These are phyloP conservation scores for Phytophthora palmivora DNA, from an alignment of 352 stramenopile genomes.

Conservation along the genomic window DNA sequence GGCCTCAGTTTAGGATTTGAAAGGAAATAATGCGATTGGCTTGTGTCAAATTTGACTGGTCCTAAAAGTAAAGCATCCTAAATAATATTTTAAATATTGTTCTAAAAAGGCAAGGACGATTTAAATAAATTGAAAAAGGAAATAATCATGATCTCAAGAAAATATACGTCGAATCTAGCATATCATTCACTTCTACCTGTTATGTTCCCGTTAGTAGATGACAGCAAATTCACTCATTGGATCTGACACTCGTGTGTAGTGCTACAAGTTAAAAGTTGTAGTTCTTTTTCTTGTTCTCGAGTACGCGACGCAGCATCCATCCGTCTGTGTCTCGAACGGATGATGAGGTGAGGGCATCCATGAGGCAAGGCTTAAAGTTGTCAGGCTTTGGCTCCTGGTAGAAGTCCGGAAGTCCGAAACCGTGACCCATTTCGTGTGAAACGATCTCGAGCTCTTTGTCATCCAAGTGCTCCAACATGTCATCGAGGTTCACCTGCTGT, in stretches of 20 bases:
- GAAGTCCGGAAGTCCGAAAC: constrained; percentile 27
- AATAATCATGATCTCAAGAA: too few species aligned
- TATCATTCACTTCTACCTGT: too few species aligned
- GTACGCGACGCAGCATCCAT: constrained; percentile 40
- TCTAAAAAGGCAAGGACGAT: neutral
- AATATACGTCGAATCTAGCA: too few species aligned
- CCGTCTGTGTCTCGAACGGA: constrained; percentile 24
- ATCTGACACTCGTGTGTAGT: too few species aligned
- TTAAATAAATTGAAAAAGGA: neutral
- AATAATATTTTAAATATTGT: too few species aligned
- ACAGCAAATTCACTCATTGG: too few species aligned
- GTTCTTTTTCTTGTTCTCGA: constrained; percentile 27
- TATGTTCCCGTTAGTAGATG: too few species aligned
- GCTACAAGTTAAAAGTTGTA: constrained; percentile 25
- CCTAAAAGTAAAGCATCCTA: too few species aligned
- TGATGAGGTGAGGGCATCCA: constrained; percentile 21
- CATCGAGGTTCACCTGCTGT: constrained; percentile 33
- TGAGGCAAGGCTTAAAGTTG: constrained; percentile 22
- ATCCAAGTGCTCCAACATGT: constrained; percentile 34
- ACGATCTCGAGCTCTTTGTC: constrained; percentile 30
- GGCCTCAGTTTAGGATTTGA: too few species aligned
- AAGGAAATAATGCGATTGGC: too few species aligned
- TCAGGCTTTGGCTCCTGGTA: constrained; percentile 22
- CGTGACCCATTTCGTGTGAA: constrained; percentile 44
- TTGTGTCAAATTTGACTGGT: too few species aligned